Base-by-base conservation (phyloP, 106 monocot genomes). In the Platanthera guangdongensis region DNA sequence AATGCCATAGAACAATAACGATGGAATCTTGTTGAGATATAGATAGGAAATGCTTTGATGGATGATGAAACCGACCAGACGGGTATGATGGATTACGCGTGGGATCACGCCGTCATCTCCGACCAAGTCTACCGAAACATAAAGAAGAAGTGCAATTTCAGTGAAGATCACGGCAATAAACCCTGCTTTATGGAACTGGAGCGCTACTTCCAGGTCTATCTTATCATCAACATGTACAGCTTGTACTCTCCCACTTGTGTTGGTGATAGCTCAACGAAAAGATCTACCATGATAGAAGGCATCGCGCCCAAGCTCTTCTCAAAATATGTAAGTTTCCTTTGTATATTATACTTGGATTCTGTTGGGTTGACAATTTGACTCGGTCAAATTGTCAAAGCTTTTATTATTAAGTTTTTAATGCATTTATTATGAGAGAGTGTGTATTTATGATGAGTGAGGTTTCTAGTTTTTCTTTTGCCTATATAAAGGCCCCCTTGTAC, bases 81-180 rank as follows among this genome's bases (percentile, higher is more conserved):
- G 14, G 99, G 99, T 9, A 90, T 99, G 90, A 50, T 92, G 5
- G 88, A 90, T 22, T 99, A 99, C 32, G 99, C 99, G 0, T 99
- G 99, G 99, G 88, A 90, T 59, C 99, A 99, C 47, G 99, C 99
- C 0, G 92, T 99, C 57, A 94, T 99, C 59, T 99, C 99, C 2
- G 99, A 99, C 48, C 45, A 81, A 8, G 76, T 99, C 50, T 94
- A 94, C 72, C 47, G 71, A 52, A 75, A 86, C 39, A 74, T 99
- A 15, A 90, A 92, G 74, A 90, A 49, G 5, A 81, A 32, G 11
- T 99, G 94, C 80, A 87, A 92, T 69, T 99, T 99, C 79, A 99
- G 92, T 52, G 4, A 49, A 12, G 80, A 68, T 0, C 12, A 52
- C 11, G 9, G 21, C 8, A 76, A 50, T 50, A 28, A 63, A 0